Evolutionary conservation across 768 basidiomycete genomes (phyloP).

Genomic region (Phlegmacium glaucopus): DNA sequence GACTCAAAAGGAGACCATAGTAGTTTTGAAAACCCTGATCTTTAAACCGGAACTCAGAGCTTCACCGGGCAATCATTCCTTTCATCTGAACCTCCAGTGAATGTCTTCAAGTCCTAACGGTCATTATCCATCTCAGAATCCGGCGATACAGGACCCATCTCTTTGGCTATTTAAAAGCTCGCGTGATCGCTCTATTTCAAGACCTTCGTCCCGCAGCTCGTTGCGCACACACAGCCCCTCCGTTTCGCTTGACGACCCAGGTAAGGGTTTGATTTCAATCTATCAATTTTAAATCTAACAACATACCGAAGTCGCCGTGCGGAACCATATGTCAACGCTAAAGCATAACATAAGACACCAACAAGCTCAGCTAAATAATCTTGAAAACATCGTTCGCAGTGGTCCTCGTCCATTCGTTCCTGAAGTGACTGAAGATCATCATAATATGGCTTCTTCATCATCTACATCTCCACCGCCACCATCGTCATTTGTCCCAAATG

Average conservation of each 20-base stretch:
- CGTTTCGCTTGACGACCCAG: slow-evolving; percentile 59
- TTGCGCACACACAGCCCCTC: slow-evolving; percentile 54
- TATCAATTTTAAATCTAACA: slow-evolving; percentile 8
- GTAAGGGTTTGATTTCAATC: slow-evolving; percentile 34
- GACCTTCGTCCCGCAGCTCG: slow-evolving; percentile 42
- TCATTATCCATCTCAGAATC: slow-evolving; percentile 4
- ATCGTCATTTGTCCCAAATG: slow-evolving; percentile 29
- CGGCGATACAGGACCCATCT: slow-evolving; percentile 1
- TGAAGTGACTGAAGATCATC: slow-evolving; percentile 29
- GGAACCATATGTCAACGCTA: slow-evolving; percentile 76
- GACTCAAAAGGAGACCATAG: background rate
- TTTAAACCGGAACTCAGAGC: background rate
- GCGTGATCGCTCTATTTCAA: slow-evolving; percentile 35
- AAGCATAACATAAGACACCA: slow-evolving; percentile 83
- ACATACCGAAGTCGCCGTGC: slow-evolving; percentile 55
- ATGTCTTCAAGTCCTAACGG: slow-evolving; percentile 32
- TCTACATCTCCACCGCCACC: slow-evolving; percentile 24
- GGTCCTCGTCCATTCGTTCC: slow-evolving; percentile 61
- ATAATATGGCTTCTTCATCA: slow-evolving; percentile 32
- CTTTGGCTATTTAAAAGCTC: slow-evolving; percentile 29
- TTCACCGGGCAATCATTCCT: background rate
- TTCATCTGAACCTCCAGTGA: slow-evolving; percentile 14
- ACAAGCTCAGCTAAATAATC: slow-evolving; percentile 69
- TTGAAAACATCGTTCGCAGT: slow-evolving; percentile 67
- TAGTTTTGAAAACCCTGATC: background rate